Evolutionary conservation across 164 flowering plant genomes (phyloP), one percentile per base, ranked within the genome.

Genomic region (Taxillus chinensis): DNA sequence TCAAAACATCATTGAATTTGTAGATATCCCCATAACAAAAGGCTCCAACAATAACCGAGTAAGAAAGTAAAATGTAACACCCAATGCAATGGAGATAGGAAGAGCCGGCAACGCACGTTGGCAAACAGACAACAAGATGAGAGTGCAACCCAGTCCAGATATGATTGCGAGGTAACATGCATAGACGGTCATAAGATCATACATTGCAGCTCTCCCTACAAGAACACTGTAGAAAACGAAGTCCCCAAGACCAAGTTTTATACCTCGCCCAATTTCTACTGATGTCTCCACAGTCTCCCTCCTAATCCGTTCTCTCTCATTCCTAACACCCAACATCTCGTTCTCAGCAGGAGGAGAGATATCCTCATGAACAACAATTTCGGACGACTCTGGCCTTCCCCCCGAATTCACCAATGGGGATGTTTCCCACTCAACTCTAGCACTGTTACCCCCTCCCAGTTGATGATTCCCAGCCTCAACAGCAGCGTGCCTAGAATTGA

Each of bases 201-300:
- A 92, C 98, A 89, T 83, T 59, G 98, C 91, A 65, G 98, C 98
- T 71, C 98, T 86, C 46, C 96, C 98, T 61, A 92, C 98, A 55
- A 92, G 85, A 63, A 89, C 96, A 69, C 96, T 83, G 66, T 89
- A 92, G 73, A 92, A 89, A 5, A 92, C 74, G 67, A 92, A 92
- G 66, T 92, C 98, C 27, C 98, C 98, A n/a, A 92, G 86, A 41
- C 98, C 98, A 59, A 92, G 86, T 70, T 78, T 89, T 61, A 89
- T 85, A 39, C 98, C 98, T 73, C 71, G 61, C 53, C 59, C 67
- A 6, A 66, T 5, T 4, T 39, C 40, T 46, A 53, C 42, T 16
- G 55, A 38, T 3, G 51, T 55, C 27, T 73, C 83, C 14, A 37
- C 6, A 8, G 3, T 62, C 48, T 69, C 71, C 55, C 61, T 50